Evolutionary conservation across 2,329 filamentous ascomycete species (phyloP).

Genomic region (Exophiala xenobiotica): DNA sequence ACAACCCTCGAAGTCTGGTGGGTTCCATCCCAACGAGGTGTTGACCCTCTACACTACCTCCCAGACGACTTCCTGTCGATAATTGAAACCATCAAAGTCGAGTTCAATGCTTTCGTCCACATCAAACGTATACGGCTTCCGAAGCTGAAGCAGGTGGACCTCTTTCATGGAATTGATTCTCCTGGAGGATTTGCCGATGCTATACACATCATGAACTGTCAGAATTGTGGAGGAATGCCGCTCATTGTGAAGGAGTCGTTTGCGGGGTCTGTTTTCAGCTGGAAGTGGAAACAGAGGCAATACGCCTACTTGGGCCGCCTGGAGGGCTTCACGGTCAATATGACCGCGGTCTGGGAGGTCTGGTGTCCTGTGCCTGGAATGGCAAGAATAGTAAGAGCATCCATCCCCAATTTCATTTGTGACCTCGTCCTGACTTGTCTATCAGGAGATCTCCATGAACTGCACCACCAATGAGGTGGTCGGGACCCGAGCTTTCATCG

Average conservation of each 20-base stretch:
- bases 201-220: not conserved
- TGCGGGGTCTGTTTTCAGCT: not conserved
- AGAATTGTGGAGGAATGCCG: not conserved
- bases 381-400: not conserved
- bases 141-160: conserved; percentile 1
- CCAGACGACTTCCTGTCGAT: conserved; percentile 6
- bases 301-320: not conserved
- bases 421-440: not conserved
- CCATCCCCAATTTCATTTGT: not conserved
- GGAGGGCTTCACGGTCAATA: conserved; percentile 1
- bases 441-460: not conserved
- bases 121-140: conserved; percentile 3
- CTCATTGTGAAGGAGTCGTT: not conserved
- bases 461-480: conserved; percentile 2
- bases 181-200: not conserved
- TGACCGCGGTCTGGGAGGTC: not conserved
- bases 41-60: conserved; percentile 4
- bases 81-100: conserved; percentile 6
- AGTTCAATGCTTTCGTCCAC: conserved; percentile 4
- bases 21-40: not conserved
- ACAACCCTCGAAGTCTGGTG: conserved; percentile 3
- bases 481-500: conserved; percentile 2
- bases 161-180: conserved; percentile 1
- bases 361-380: not conserved
- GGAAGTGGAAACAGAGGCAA: conserved; percentile 10